Base-by-base conservation (phyloP, 202 grass and related monocot species). In the Setaria viridis region DNA sequence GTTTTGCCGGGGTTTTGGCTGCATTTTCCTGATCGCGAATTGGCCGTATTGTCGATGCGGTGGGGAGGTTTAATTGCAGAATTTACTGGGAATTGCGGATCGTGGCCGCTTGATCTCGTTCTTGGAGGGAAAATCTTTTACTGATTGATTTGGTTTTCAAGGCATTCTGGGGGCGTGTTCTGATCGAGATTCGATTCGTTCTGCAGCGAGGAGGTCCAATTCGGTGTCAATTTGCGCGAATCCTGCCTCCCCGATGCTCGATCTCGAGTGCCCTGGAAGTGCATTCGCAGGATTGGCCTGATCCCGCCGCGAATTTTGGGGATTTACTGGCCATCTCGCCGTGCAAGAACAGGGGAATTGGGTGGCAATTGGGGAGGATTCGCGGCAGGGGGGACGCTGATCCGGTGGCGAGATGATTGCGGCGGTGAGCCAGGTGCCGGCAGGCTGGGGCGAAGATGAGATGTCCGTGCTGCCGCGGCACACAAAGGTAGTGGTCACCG, bases 401-500 rank as follows among this genome's bases (percentile, higher is more conserved):
- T 77, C 71, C 43, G 39, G 41, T 6, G 84, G 19, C 12, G 20
- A 39, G 59, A 95, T 93, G 88, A 66, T 89, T 75, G 78, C 78
- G 46, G 77, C 86, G 5, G 65, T 89, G 15, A 77, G 79, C 15
- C 70, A 81, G 49, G 88, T 58, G 10, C 90, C 90, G 56, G 90
- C 82, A 25, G 86, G 89, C 20, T 88, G 90, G 80, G 91, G 89
- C 34, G 94, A 95, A 64, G 94, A 95, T 65, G 94, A 95, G 85
- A 80, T 93, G 25, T 88, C 91, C 57, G 87, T 92, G 81, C 91
- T 95, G n/a, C 91, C 94, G 50, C 84, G 91, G 74, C 94, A 93
- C 78, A 95, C 94, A 30, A 95, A 93, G 78, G 94, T 95, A 66
- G 91, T 95, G 67, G 94, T 95, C 77, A 95, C 94, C 12, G 94